Evolutionary conservation across 495 filamentous ascomycete species (phyloP), one percentile per base, ranked within the genome.

Genomic region (Neurospora intermedia): DNA sequence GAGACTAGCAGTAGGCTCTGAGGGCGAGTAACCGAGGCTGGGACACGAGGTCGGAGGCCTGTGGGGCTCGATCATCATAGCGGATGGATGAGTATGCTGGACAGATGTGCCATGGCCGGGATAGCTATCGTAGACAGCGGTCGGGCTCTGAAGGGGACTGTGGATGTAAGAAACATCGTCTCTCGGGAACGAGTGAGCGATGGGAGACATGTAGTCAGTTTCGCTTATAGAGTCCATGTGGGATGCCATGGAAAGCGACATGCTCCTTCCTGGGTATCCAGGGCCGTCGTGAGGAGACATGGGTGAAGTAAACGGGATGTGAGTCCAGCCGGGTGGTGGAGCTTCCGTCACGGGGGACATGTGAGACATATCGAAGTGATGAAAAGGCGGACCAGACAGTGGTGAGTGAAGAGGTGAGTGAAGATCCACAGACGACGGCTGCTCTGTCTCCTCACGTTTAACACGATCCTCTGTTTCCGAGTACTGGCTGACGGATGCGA

Each of bases 191-290:
- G 86, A 84, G 40, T 85, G 84, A 66, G 79, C 80, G 48, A 87
- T 77, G 13, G 87, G 86, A 31, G 87, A 88, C 71, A 84, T 82
- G 75, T 88, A 88, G 76, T 88, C 85, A 69, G 85, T 82, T 16
- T 88, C 86, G 74, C 84, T 87, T 66, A 88, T 81, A 6, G 86
- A 82, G 74, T 87, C 85, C 70, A 86, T 78, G 16, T 85, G 84
- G 5, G 83, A 83, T 43, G 81, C 80, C 39, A 82, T 66, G 6
- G 79, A 74, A 11, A 78, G 69, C 5, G 76, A 73, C 23, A 80
- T 72, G 31, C 77, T 78, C 48, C 76, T 73, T 16, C 72, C 76
- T n/a, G 69, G 31, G 69, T 76, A 79, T 66, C 79, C 72, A 23
- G 76, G 73, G 35, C 69, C 72, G 46, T 80, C 77, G 54, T 72